Conservation (phyloP, 1,284 basidiomycete species). For the Sporisorium scitamineum region DNA sequence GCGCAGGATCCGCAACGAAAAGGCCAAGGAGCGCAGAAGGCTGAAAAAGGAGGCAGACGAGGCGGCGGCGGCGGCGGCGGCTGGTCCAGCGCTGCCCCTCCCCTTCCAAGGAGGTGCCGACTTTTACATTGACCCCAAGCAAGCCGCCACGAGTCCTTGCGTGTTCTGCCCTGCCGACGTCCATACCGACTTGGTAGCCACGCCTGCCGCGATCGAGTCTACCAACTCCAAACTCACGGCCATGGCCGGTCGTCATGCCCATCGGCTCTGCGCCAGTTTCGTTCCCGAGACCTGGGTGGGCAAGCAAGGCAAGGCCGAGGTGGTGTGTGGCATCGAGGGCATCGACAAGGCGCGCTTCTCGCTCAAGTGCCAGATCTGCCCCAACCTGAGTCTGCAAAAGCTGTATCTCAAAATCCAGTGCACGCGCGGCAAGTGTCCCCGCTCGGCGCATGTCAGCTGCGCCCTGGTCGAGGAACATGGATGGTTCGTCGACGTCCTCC, state of each 20-base stretch:
- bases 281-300: constrained; percentile 66
- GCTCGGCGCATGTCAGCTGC: constrained; percentile 93
- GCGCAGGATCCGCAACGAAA: constrained; percentile 43
- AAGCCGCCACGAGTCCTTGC: constrained; percentile 56
- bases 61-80: constrained; percentile 24
- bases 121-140: constrained; percentile 43
- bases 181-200: constrained; percentile 47
- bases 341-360: constrained; percentile 61
- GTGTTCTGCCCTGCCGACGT: constrained; percentile 69
- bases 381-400: constrained; percentile 76
- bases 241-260: constrained; percentile 52
- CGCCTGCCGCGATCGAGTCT: constrained; percentile 36
- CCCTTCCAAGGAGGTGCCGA: constrained; percentile 38
- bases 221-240: constrained; percentile 34
- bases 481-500: constrained; percentile 63
- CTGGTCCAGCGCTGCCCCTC: constrained; percentile 17
- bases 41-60: constrained; percentile 34
- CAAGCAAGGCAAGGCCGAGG: constrained; percentile 41
- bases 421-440: constrained; percentile 90
- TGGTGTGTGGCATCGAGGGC: constrained; percentile 57
- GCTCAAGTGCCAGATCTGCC: constrained; percentile 84
- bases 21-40: constrained; percentile 42
- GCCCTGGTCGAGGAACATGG: constrained; percentile 72
- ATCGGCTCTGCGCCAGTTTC: constrained; percentile 65
- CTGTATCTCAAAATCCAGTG: constrained; percentile 94